Conservation (phyloP, 495 filamentous ascomycete species). For the Talaromyces wortmannii region DNA sequence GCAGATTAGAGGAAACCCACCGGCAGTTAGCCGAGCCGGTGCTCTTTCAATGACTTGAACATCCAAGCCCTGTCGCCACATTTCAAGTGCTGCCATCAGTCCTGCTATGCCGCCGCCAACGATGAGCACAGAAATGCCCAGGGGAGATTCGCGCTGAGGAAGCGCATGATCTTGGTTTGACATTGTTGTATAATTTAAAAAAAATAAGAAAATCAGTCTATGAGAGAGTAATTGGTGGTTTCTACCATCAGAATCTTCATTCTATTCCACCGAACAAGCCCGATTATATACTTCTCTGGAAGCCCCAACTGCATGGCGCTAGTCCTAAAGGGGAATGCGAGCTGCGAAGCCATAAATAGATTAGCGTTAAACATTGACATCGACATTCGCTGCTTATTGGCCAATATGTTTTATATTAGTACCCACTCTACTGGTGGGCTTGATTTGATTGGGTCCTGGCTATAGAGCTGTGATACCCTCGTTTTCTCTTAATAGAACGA, state of each 20-base stretch:
- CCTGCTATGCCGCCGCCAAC: slow-evolving; percentile 8
- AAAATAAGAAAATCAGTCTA: not conserved
- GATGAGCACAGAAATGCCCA: slow-evolving; percentile 5
- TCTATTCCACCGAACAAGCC: too few relatives aligned
- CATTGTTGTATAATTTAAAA: not conserved
- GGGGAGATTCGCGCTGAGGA: not conserved
- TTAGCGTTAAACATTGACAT: not conserved
- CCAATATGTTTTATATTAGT: not conserved
- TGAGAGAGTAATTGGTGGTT: too few relatives aligned
- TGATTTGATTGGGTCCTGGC: too few relatives aligned
- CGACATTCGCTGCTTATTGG: not conserved
- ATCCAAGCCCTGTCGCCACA: slow-evolving; percentile 2
- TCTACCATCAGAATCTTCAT: too few relatives aligned
- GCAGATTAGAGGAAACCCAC: not conserved
- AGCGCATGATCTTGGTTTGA: not conserved
- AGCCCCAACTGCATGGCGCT: not conserved
- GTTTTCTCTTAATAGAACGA: not conserved
- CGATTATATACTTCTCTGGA: not conserved
- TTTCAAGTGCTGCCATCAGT: slow-evolving; percentile 2
- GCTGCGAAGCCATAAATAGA: not conserved
- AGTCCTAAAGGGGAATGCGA: not conserved
- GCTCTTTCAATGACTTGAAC: slow-evolving; percentile 6
- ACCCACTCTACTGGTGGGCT: not conserved
- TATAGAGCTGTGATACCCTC: not conserved
- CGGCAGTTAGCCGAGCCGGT: not conserved